Percentiles rank a stretch among this genome's conserved stretches.
Conservation (phyloP, 2,329 filamentous ascomycete species). For the Aspergillus novoparasiticus region DNA sequence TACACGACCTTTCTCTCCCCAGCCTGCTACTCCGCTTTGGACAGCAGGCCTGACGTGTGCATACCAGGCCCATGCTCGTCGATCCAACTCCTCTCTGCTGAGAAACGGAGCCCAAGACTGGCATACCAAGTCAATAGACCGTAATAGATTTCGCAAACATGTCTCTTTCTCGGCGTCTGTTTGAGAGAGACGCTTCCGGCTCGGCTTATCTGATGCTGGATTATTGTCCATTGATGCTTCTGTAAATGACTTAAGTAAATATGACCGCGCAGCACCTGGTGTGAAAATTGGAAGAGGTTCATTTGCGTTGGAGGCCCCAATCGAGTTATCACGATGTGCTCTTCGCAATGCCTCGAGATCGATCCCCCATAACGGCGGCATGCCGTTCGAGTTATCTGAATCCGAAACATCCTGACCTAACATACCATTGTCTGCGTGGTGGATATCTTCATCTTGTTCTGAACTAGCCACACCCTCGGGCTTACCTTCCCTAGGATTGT, state of each 20-base stretch:
- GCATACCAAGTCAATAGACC: conserved; percentile 71
- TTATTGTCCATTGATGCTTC: conserved; percentile 14
- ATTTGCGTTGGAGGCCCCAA: conserved; percentile 21
- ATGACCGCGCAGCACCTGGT: conserved; percentile 67
- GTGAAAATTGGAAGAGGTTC: conserved; percentile 70
- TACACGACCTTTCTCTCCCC: conserved; percentile 78
- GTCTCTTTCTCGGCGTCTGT: conserved; percentile 65
- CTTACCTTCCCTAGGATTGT: conserved; percentile 59
- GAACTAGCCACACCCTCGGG: conserved; percentile 19
- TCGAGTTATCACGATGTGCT: conserved; percentile 37
- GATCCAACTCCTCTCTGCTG: conserved; percentile 67
- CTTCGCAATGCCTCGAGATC: conserved; percentile 59
- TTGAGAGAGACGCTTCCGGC: conserved; percentile 50
- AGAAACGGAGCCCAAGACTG: conserved; percentile 73
- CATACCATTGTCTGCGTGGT: conserved; percentile 11
- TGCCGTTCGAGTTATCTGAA: conserved; percentile 11
- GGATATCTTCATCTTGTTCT: conserved; percentile 4
- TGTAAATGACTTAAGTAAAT: conserved; percentile 55
- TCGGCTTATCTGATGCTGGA: conserved; percentile 39
- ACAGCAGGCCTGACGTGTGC: conserved; percentile 74
- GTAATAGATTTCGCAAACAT: conserved; percentile 70
- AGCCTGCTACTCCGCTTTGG: conserved; percentile 71
- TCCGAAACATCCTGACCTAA: conserved; percentile 15
- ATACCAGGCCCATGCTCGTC: conserved; percentile 81
- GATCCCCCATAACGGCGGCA: conserved; percentile 59